phyloP scores from a whole-genome alignment of 106 monocot species.

The Allium sativum region DNA sequence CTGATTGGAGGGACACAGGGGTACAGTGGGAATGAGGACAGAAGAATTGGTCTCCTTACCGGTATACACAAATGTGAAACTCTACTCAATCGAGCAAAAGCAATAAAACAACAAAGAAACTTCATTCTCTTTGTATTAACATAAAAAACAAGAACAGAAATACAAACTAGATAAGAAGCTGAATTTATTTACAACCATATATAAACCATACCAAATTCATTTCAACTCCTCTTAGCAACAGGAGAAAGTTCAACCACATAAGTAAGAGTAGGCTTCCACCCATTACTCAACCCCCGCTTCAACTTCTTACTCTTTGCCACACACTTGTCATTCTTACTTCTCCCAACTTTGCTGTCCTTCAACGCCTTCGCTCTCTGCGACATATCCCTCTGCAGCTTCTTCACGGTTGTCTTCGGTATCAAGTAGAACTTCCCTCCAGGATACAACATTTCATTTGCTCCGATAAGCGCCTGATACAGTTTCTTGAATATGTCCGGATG shows the following conservation, averaged over 20 bases:
- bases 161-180: no score
- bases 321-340: background rate
- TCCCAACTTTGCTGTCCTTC: background rate
- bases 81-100: no score
- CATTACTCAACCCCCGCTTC: background rate
- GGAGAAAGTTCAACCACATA: conserved; percentile 9
- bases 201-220: background rate
- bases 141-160: no score
- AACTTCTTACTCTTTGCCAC: background rate
- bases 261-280: conserved; percentile 15
- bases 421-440: conserved; percentile 23
- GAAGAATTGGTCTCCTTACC: no score
- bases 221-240: background rate
- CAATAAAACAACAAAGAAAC: no score
- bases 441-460: conserved; percentile 5
- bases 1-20: no score
- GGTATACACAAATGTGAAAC: no score
- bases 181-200: no score
- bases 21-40: no score
- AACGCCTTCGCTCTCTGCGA: background rate
- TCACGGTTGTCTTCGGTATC: conserved; percentile 8
- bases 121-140: no score
- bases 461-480: conserved; percentile 8
- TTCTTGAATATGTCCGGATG: conserved; percentile 13
- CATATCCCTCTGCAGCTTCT: conserved; percentile 4